These are phyloP conservation scores for Suillus plorans DNA, from an alignment of 768 basidiomycete species.

Conservation along the genomic window DNA sequence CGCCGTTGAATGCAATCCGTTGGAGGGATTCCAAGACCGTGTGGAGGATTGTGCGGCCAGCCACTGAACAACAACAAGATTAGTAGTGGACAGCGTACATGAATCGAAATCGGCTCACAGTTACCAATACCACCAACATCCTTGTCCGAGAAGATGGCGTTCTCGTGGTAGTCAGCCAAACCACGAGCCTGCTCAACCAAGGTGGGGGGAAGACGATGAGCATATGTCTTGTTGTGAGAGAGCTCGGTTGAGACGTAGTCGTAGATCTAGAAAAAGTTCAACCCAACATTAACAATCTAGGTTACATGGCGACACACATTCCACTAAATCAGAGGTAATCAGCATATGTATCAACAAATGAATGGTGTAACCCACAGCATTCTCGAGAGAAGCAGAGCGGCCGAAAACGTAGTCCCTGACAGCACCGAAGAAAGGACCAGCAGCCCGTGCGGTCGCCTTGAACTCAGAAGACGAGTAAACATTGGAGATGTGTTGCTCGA, in stretches of 20 bases:
- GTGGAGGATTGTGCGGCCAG: conserved; percentile 76
- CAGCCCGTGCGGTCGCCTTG: conserved; percentile 56
- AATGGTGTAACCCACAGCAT: conserved; percentile 49
- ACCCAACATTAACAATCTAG: background rate
- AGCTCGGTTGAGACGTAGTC: conserved; percentile 77
- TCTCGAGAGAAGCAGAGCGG: conserved; percentile 62
- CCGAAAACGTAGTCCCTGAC: conserved; percentile 74
- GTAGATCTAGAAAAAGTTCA: conserved; percentile 47
- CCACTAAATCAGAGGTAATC: conserved; percentile 44
- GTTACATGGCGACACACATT: conserved; percentile 49
- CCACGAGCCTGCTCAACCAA: conserved; percentile 71
- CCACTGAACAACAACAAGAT: conserved; percentile 48
- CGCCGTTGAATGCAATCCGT: conserved; percentile 74
- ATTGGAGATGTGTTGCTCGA: conserved; percentile 58
- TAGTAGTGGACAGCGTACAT: background rate
- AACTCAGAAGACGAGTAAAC: conserved; percentile 67
- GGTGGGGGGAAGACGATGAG: conserved; percentile 74
- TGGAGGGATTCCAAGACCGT: conserved; percentile 70
- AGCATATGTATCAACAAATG: conserved; percentile 11
- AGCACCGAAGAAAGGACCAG: conserved; percentile 63
- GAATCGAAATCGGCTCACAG: background rate
- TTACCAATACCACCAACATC: no score
- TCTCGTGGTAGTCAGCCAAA: conserved; percentile 25
- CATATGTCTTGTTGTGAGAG: conserved; percentile 80
- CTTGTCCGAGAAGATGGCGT: no score